Conservation (phyloP, 2,329 filamentous ascomycete species). For the Teratosphaeria epicoccoides region DNA sequence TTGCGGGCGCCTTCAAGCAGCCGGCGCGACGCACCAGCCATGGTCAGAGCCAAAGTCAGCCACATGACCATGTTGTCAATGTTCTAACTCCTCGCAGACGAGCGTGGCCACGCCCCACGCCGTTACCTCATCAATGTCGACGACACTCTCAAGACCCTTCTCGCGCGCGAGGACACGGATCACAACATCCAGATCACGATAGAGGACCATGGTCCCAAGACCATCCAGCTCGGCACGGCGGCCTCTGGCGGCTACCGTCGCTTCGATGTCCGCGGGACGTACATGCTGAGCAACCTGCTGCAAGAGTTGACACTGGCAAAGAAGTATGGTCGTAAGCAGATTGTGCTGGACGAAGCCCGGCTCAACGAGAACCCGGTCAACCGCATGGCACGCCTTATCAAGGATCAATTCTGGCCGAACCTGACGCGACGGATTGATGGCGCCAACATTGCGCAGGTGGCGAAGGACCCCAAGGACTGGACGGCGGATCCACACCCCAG, state of each 20-base stretch:
- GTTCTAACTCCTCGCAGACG: slow-evolving; percentile 42
- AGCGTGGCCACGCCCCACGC: slow-evolving; percentile 56
- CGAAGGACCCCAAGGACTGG: slow-evolving; percentile 89
- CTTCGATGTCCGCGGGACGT: slow-evolving; percentile 87
- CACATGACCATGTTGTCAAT: slow-evolving; percentile 1
- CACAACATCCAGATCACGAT: slow-evolving; percentile 95
- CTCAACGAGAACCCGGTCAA: slow-evolving; percentile 93
- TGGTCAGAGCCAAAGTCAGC: slow-evolving; percentile 11
- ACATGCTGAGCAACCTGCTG: slow-evolving; percentile 91
- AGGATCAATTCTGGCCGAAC: slow-evolving; percentile 84
- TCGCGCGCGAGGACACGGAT: slow-evolving; percentile 84
- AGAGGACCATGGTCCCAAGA: slow-evolving; percentile 89
- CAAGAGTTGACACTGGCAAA: slow-evolving; percentile 91
- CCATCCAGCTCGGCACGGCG: slow-evolving; percentile 72
- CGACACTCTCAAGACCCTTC: slow-evolving; percentile 64
- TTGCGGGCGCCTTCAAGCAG: slow-evolving; percentile 12
- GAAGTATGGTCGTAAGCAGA: slow-evolving; percentile 78
- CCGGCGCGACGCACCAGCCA: slow-evolving; percentile 23
- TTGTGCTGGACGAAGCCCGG: slow-evolving; percentile 81
- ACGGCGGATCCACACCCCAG: slow-evolving; percentile 78
- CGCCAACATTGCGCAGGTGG: slow-evolving; percentile 75
- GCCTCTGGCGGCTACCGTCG: slow-evolving; percentile 76
- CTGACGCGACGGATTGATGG: slow-evolving; percentile 84
- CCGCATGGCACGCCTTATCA: slow-evolving; percentile 74
- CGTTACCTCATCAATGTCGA: slow-evolving; percentile 84